Evolutionary conservation across 2,329 filamentous ascomycete genomes (phyloP), one percentile per base, ranked within the genome.

Genomic region (Aureobasidium mangrovei): DNA sequence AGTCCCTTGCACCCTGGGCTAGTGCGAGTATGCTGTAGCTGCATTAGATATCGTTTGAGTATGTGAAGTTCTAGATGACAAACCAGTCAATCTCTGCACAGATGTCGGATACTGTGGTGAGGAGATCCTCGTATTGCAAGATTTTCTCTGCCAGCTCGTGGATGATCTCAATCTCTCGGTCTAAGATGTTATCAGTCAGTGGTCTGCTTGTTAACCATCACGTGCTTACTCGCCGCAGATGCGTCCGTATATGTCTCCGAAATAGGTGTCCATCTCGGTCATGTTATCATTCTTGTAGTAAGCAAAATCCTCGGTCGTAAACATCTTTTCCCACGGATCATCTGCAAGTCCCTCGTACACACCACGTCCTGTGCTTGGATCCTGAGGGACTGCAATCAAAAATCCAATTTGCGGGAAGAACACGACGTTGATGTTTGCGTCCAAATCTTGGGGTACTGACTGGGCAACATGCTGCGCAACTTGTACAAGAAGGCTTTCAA

Each of bases 321-420:
- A 95, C 65, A 86, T 82, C 54, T 81, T 80, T 57, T 90, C 81
- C 93, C 91, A 98, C 0, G 70, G 69, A 54, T 83, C 82, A 12
- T 76, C 73, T 1, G 72, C 65, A 3, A 73, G 66, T 0, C 87
- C 87, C 60, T 82, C 77, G 60, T 85, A 91, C 8, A 79, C 72
- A 0, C 80, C 78, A 44, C 76, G 71, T 0, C 81, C 81, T 1
- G 78, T 82, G 1, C 74, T 67, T 10, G 75, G 71, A 60, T 89
- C 80, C 3, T 84, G 68, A 2, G 78, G 78, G 12, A 95, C 83
- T 0, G 85, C 83, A 2, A 90, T 86, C 36, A 96, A 78, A 65
- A 96, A 98, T 0, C 93, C 93, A 36, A 96, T 80, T 63, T 95
- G 90, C 0, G 91, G 91, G 58, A 95, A 86, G 66, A 93, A 95